A percentile compares a stretch with the other conserved stretches of the same genome.
Evolutionary conservation across 306 rosid genomes (phyloP).

Genomic region (Glycyrrhiza uralensis): DNA sequence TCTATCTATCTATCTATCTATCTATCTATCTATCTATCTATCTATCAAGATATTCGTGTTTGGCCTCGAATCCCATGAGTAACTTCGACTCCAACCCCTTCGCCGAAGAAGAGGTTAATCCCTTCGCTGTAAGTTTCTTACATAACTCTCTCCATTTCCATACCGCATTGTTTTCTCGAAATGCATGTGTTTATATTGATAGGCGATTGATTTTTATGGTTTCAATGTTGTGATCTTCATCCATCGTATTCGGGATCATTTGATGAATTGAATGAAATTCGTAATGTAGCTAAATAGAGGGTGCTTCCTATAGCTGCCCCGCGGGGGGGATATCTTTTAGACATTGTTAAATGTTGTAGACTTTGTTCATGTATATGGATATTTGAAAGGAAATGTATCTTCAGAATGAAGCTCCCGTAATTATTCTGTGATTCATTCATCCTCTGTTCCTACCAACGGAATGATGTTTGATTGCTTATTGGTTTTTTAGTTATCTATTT

Average conservation of each 20-base stretch:
- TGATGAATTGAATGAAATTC: not conserved
- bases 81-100: slow-evolving; percentile 62
- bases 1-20: no score
- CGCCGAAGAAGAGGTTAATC: slow-evolving; percentile 71
- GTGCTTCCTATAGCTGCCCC: not conserved
- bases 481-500: not conserved
- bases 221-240: not conserved
- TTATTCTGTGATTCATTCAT: not conserved
- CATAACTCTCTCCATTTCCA: not conserved
- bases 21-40: not conserved
- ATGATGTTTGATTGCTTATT: not conserved
- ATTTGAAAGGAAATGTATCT: not conserved
- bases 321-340: not conserved
- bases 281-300: slow-evolving; percentile 12
- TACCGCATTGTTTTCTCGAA: not conserved
- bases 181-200: not conserved
- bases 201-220: not conserved
- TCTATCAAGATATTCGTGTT: slow-evolving; percentile 29
- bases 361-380: not conserved
- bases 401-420: not conserved
- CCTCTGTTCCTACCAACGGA: not conserved
- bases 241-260: not conserved
- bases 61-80: slow-evolving; percentile 37
- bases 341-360: not conserved
- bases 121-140: slow-evolving; percentile 57